Base-by-base conservation (phyloP, 169 alveolate species). In the Plasmodium cynomolgi region DNA sequence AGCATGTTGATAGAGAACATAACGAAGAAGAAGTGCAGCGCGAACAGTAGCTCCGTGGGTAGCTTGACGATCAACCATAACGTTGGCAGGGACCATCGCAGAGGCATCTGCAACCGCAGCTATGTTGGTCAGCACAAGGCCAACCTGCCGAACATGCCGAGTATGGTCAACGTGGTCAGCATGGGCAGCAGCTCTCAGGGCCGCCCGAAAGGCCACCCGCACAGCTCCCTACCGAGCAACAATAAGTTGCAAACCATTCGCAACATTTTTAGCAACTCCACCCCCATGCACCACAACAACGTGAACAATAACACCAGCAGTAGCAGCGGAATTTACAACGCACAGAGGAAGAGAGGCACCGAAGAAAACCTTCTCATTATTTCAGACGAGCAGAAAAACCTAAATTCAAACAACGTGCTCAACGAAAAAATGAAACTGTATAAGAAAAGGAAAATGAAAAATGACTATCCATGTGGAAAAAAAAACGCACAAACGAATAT, bases 391-490 rank as follows among this genome's bases (percentile, higher is more conserved):
- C 62, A 88, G n/a, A 39, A 77, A 17, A 62, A 33, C 50, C 20
- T 79, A 20, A 88, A 79, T 77, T 75, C 86, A 9, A 88, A 68
- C 3, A 5, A 77, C 39, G 62, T 23, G 5, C 41, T 68, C 11
- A 88, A 88, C 72, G 83, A 88, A 56, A 56, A 88, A 75, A 88
- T 39, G 47, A 56, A 88, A 1, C 44, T 88, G 71, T 88, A 34
- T 79, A 88, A 88, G 71, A 88, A 88, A 44, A 77, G 93, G 71
- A 88, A 79, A 77, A 23, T 88, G 47, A 75, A 79, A 88, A 80
- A 79, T 56, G 93, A 77, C 1, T 79, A 34, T 34, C 71, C 37
- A 23, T 39, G 54, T 20, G 82, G 34, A 79, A 79, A 77, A 37
- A n/a, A 88, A 34, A 88, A 29, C 31, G 29, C 71, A 34, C 37